These are phyloP conservation scores for Digitaria exilis DNA, from an alignment of 202 grass and related monocot genomes.

Conservation along the genomic window DNA sequence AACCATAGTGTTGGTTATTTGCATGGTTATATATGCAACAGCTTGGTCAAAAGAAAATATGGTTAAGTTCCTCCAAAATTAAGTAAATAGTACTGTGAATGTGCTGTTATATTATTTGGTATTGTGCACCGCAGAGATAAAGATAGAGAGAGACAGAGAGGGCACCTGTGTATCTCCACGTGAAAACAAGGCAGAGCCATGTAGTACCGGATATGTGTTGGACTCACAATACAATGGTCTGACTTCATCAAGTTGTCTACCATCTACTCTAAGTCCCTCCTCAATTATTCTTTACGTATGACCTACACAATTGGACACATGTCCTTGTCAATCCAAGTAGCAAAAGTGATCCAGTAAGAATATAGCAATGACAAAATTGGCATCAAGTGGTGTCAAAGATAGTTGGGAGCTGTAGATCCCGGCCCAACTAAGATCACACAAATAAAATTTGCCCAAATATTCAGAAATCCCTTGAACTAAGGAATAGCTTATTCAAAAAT, in stretches of 20 bases:
- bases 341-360: conserved; percentile 29
- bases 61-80: neutral
- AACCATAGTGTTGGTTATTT: conserved; percentile 10
- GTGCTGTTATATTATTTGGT: neutral
- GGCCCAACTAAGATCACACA: neutral
- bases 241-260: conserved; percentile 95
- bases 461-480: conserved; percentile 14
- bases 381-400: conserved; percentile 27
- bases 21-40: neutral
- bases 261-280: conserved; percentile 89
- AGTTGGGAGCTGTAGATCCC: neutral
- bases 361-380: conserved; percentile 21
- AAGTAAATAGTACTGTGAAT: conserved; percentile 3
- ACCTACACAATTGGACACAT: conserved; percentile 53
- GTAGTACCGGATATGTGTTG: conserved; percentile 67
- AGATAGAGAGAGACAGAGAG: neutral
- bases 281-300: conserved; percentile 95
- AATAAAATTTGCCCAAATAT: conserved; percentile 26
- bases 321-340: conserved; percentile 17
- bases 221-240: conserved; percentile 91
- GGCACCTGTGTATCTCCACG: conserved; percentile 88
- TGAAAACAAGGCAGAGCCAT: conserved; percentile 96
- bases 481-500: conserved; percentile 5
- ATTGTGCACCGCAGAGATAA: neutral
- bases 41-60: neutral